phyloP scores from a whole-genome alignment of 2,329 filamentous ascomycete species.

The Fusarium gaditjirri region DNA sequence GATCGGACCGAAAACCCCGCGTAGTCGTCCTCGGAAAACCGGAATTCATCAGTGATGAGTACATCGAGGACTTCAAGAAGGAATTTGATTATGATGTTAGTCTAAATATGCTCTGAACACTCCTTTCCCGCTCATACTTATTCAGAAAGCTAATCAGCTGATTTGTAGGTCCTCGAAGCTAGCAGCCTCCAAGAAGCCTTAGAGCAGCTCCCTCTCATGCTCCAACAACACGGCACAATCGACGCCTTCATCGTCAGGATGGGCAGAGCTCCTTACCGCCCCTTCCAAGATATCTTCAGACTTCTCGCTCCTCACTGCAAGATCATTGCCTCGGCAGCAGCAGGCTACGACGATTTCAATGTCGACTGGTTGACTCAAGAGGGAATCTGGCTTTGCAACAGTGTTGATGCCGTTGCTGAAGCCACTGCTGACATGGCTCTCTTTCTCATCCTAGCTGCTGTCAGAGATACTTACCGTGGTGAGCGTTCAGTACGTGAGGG shows the following conservation, averaged over 20 bases:
- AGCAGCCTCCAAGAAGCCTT: conserved; percentile 51
- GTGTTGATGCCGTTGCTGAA: conserved; percentile 62
- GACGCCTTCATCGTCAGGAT: conserved; percentile 62
- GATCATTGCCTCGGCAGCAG: conserved; percentile 59
- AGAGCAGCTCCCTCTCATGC: conserved; percentile 49
- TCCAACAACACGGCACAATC: conserved; percentile 53
- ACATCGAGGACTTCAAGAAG: conserved; percentile 51
- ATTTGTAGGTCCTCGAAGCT: conserved; percentile 46
- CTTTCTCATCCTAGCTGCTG: conserved; percentile 47
- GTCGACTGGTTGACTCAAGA: conserved; percentile 54
- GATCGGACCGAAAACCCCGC: conserved; percentile 47
- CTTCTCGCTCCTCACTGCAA: conserved; percentile 54
- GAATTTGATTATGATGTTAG: conserved; percentile 53
- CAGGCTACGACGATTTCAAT: conserved; percentile 60
- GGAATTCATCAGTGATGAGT: conserved; percentile 52
- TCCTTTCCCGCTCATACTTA: too few relatives aligned
- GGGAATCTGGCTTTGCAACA: conserved; percentile 65
- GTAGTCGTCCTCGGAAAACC: conserved; percentile 56
- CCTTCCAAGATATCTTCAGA: conserved; percentile 59
- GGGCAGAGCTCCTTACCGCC: conserved; percentile 60
- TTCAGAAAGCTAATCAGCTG: not conserved
- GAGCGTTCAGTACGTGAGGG: conserved; percentile 52
- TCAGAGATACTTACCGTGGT: conserved; percentile 57
- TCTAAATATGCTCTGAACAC: not conserved
- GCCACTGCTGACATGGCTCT: conserved; percentile 62